Conservation (phyloP, 371 early-diverging fungal genomes). For the Mucor circinelloides region DNA sequence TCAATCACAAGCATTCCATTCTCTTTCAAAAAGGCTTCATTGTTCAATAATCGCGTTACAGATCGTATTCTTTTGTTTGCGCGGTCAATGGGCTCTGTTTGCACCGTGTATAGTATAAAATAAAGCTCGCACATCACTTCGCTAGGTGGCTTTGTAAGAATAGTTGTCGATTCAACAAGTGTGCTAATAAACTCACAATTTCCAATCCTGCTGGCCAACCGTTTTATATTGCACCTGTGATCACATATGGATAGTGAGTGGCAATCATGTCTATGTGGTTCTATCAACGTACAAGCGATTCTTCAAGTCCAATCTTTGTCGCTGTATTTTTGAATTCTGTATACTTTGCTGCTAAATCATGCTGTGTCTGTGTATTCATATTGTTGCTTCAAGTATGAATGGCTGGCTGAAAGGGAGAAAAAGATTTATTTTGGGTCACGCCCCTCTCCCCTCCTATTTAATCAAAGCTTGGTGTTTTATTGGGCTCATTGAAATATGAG, state of each 20-base stretch:
- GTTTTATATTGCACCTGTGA: constrained; percentile 18
- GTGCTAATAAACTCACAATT: constrained; percentile 17
- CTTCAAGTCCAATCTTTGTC: constrained; percentile 24
- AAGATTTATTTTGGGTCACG: too few species aligned
- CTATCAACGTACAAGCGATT: constrained; percentile 18
- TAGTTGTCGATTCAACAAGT: background rate
- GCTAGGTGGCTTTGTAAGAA: background rate
- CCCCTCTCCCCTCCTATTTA: too few species aligned
- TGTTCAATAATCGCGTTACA: constrained; percentile 12
- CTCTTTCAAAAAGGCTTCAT: constrained; percentile 27
- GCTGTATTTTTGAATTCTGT: constrained; percentile 19
- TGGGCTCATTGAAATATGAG: too few species aligned
- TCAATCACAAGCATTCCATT: constrained; percentile 21
- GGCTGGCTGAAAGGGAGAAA: too few species aligned
- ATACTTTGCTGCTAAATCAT: constrained; percentile 2
- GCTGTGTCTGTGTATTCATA: constrained; percentile 6
- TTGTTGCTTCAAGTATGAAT: background rate
- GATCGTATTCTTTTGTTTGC: constrained; percentile 23
- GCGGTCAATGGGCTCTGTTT: constrained; percentile 20
- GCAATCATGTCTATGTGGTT: too few species aligned
- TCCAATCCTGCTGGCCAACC: constrained; percentile 22
- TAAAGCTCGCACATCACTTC: constrained; percentile 17
- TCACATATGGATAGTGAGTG: background rate
- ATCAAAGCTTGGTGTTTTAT: too few species aligned
- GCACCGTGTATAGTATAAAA: constrained; percentile 5